Evolutionary conservation across 331 rosid genomes (phyloP), one percentile per base, ranked within the genome.

Genomic region (Dryas integrifolia): DNA sequence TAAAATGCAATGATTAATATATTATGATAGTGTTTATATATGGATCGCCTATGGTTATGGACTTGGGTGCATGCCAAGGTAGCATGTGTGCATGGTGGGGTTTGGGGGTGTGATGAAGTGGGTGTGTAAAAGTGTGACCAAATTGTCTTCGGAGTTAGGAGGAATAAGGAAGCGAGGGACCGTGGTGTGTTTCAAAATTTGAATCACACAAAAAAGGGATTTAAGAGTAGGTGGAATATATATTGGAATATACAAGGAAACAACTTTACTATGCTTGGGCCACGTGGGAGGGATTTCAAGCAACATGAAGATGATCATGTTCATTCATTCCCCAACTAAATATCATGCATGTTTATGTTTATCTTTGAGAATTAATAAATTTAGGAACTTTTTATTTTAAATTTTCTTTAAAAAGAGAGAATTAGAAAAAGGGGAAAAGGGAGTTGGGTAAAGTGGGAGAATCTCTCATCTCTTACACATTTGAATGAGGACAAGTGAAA

Each of bases 401-500:
- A 30, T 30, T 30, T 30, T 30, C 35, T 30, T 30, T 4, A 2
- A 71, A 9, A 3, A 77, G 2, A 58, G 6, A 10, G 48, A 39
- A 63, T 35, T 61, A 60, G 50, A 43, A 41, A 50, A 38, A 48
- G 66, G 6, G 18, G 59, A 21, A 39, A 63, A 26, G 46, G 9
- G 50, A 59, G 39, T 12, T 58, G 40, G 47, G 18, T 48, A 24
- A 50, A 48, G 40, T 43, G 61, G 4, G 39, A 85, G 92, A 94
- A 91, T 94, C 96, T 91, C 53, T 47, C 26, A 91, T 94, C 96
- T 91, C 53, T 47, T 18, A 52, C 77, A 68, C 74, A 79, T 86
- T 85, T 82, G 89, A 91, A 89, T 78, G 80, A 67, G 84, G 91
- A 91, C 98, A 94, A 89, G 73, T 7, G 84, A 82, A 89, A 88